Percentiles rank a stretch among this genome's conserved stretches.
phyloP scores from a whole-genome alignment of 768 basidiomycete species.

The Agrocybe chaxingu region DNA sequence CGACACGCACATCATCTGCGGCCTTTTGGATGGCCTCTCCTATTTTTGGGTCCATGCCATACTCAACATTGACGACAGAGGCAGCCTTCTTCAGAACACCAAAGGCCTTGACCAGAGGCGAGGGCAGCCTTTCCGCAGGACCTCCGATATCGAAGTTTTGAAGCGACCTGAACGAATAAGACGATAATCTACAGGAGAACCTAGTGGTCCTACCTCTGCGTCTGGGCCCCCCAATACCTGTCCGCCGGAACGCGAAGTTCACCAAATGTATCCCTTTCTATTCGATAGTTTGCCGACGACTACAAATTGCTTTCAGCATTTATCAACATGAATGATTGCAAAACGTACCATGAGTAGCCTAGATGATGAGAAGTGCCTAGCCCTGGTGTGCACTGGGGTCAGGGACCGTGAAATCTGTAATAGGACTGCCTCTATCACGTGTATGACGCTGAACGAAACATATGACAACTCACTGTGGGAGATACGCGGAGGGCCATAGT shows the following conservation, averaged over 20 bases:
- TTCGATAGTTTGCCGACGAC: conserved; percentile 58
- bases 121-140: conserved; percentile 86
- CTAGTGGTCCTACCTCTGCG: conserved; percentile 65
- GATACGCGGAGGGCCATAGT: conserved; percentile 13
- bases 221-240: conserved; percentile 98
- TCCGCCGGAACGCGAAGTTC: conserved; percentile 75
- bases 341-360: conserved; percentile 25
- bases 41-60: conserved; percentile 88
- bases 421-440: conserved; percentile 26
- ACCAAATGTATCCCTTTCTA: conserved; percentile 94
- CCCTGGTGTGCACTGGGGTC: conserved; percentile 11
- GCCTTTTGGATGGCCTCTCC: conserved; percentile 88
- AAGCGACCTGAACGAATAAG: conserved; percentile 56
- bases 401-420: conserved; percentile 23
- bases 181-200: not conserved
- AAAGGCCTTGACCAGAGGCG: conserved; percentile 96
- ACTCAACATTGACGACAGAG: conserved; percentile 80
- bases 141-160: conserved; percentile 99
- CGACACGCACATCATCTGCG: conserved; percentile 77
- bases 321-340: not conserved
- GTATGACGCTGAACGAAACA: conserved; percentile 11
- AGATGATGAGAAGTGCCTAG: conserved; percentile 32
- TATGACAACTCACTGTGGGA: not conserved
- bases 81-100: conserved; percentile 98
- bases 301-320: conserved; percentile 10